A percentile compares a stretch with the other conserved stretches of the same genome.
Conservation (phyloP, 768 basidiomycete species). For the Mycena galopus region DNA sequence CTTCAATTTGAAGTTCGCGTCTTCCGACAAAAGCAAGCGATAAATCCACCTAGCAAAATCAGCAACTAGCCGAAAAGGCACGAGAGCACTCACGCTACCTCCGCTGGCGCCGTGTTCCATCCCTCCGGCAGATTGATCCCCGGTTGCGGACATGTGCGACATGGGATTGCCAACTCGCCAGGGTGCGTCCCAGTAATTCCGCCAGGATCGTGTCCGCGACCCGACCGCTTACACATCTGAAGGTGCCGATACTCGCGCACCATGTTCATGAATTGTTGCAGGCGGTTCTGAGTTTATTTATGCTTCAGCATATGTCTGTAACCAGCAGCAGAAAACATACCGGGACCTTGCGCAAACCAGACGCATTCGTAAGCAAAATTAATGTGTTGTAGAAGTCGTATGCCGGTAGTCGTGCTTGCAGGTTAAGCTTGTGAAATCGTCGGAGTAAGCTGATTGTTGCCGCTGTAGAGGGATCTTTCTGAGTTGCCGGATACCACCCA, state of each 20-base stretch:
- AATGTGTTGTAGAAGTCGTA: not conserved
- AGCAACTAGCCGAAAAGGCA: not conserved
- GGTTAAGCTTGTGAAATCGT: not conserved
- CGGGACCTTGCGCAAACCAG: not conserved
- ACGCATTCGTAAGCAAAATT: not conserved
- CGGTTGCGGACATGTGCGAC: slow-evolving; percentile 6
- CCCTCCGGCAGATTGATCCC: slow-evolving; percentile 22
- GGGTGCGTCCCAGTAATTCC: not conserved
- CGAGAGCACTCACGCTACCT: not conserved
- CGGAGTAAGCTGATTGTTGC: not conserved
- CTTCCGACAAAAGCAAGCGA: slow-evolving; percentile 23
- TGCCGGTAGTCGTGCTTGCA: not conserved
- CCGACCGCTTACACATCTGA: not conserved
- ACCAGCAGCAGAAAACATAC: not conserved
- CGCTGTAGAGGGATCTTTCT: not conserved
- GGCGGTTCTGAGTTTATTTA: not conserved
- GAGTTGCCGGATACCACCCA: not conserved
- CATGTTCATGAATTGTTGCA: not conserved
- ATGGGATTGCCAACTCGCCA: slow-evolving; percentile 17
- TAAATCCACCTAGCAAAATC: slow-evolving; percentile 27
- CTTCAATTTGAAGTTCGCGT: slow-evolving; percentile 38
- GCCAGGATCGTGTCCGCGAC: not conserved
- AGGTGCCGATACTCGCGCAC: not conserved
- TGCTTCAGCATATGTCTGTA: not conserved
- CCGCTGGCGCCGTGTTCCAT: not conserved